These are phyloP conservation scores for Aspergillus piperis DNA, from an alignment of 2,329 filamentous ascomycete genomes.

Conservation along the genomic window DNA sequence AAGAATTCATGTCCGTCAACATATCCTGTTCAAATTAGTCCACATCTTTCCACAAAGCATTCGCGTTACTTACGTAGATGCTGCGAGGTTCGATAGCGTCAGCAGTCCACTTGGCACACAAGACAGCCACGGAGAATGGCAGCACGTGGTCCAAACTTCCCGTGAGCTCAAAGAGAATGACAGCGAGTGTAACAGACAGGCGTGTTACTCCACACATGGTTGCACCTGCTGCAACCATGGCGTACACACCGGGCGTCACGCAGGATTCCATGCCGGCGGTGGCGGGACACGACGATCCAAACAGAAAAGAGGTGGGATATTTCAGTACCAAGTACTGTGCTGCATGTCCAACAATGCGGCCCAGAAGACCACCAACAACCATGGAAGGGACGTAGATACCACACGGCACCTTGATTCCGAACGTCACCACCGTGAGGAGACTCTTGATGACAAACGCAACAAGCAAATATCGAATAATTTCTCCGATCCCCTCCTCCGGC, in stretches of 20 bases:
- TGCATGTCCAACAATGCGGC: conserved; percentile 80
- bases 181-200: conserved; percentile 86
- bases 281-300: conserved; percentile 67
- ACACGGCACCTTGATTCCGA: conserved; percentile 93
- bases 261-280: conserved; percentile 72
- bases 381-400: conserved; percentile 98
- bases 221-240: conserved; percentile 87
- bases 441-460: conserved; percentile 88
- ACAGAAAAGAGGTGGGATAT: conserved; percentile 71
- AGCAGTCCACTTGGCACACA: conserved; percentile 97
- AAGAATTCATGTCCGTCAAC: conserved; percentile 94
- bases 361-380: conserved; percentile 93
- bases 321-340: conserved; percentile 79
- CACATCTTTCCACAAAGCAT: background rate
- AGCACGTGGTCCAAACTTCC: conserved; percentile 93
- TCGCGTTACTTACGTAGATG: conserved; percentile 70
- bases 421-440: conserved; percentile 83
- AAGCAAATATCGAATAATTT: conserved; percentile 69
- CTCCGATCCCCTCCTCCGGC: conserved; percentile 71
- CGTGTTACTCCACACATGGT: conserved; percentile 98
- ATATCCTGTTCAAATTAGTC: conserved; percentile 63
- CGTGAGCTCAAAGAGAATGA: conserved; percentile 94
- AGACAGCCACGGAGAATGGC: conserved; percentile 86
- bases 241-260: conserved; percentile 95
- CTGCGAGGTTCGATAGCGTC: conserved; percentile 92